phyloP scores from a whole-genome alignment of 805 yeast species.

The Candida fluviatilis region DNA sequence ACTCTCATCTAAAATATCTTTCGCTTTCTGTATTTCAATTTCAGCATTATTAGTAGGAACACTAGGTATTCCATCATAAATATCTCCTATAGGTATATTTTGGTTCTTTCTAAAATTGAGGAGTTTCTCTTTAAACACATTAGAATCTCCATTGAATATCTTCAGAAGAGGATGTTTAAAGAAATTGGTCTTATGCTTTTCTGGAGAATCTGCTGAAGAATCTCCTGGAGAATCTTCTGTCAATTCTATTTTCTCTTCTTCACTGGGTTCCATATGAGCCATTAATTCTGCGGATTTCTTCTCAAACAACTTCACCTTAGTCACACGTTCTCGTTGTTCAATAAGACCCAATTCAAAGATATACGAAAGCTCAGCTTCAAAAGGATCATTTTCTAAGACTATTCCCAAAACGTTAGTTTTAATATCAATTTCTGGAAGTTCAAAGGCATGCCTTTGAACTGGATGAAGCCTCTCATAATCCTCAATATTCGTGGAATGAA shows the following conservation, averaged over 20 bases:
- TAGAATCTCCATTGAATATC: not conserved
- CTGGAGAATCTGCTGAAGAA: no score
- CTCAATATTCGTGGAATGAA: constrained; percentile 16
- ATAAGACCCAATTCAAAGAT: constrained; percentile 60
- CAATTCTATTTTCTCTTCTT: constrained; percentile 10
- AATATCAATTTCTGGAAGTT: constrained; percentile 56
- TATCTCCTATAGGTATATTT: constrained; percentile 1
- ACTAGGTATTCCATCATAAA: constrained; percentile 1
- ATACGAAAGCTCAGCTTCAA: constrained; percentile 68
- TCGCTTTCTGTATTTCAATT: constrained; percentile 22
- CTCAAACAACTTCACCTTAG: constrained; percentile 41
- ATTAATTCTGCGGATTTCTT: constrained; percentile 17
- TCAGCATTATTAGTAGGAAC: constrained; percentile 21
- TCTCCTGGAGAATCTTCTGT: not conserved
- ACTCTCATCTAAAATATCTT: constrained; percentile 19
- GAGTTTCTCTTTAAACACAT: constrained; percentile 7
- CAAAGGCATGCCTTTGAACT: constrained; percentile 31
- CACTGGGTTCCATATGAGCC: constrained; percentile 11
- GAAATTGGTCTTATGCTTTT: not conserved
- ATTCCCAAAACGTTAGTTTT: constrained; percentile 54
- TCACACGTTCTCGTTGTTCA: constrained; percentile 62
- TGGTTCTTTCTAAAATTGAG: constrained; percentile 3
- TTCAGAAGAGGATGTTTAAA: constrained; percentile 3
- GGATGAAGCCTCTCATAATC: constrained; percentile 34
- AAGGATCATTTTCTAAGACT: constrained; percentile 83